phyloP scores from a whole-genome alignment of 371 early-diverging fungal genomes.

The Neoconidiobolus thromboides region DNA sequence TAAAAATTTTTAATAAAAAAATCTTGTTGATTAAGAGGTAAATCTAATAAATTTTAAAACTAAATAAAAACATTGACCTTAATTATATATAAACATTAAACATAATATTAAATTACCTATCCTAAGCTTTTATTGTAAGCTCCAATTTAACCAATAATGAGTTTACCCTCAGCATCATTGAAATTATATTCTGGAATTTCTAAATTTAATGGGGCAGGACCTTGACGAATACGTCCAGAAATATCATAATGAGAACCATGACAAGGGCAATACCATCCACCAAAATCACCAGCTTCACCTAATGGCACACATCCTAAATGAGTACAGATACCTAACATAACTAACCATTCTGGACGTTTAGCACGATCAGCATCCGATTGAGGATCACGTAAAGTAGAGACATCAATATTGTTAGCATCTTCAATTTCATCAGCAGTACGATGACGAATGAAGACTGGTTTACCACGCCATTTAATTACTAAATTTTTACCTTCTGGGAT shows the following conservation, averaged over 20 bases:
- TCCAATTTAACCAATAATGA: constrained; percentile 33
- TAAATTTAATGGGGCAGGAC: constrained; percentile 94
- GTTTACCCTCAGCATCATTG: constrained; percentile 22
- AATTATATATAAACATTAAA: too few species aligned
- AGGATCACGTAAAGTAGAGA: constrained; percentile 72
- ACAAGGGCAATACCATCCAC: constrained; percentile 99
- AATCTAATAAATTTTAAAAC: too few species aligned
- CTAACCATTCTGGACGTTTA: constrained; percentile 88
- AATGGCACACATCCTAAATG: constrained; percentile 97
- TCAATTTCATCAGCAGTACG: constrained; percentile 86
- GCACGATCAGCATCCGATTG: constrained; percentile 81
- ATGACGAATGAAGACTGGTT: constrained; percentile 95
- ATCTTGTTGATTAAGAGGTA: too few species aligned
- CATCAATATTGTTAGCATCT: constrained; percentile 70
- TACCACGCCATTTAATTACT: constrained; percentile 96
- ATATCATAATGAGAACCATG: constrained; percentile 86
- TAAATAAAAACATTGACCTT: too few species aligned
- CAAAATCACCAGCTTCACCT: constrained; percentile 93
- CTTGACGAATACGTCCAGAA: constrained; percentile 88
- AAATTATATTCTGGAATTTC: constrained; percentile 77
- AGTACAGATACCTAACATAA: constrained; percentile 95
- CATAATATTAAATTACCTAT: too few species aligned
- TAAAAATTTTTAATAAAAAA: too few species aligned
- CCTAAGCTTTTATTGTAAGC: too few species aligned
- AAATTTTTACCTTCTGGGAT: constrained; percentile 95